Conservation (phyloP, 768 basidiomycete genomes). For the Asterophora lycoperdoides region DNA sequence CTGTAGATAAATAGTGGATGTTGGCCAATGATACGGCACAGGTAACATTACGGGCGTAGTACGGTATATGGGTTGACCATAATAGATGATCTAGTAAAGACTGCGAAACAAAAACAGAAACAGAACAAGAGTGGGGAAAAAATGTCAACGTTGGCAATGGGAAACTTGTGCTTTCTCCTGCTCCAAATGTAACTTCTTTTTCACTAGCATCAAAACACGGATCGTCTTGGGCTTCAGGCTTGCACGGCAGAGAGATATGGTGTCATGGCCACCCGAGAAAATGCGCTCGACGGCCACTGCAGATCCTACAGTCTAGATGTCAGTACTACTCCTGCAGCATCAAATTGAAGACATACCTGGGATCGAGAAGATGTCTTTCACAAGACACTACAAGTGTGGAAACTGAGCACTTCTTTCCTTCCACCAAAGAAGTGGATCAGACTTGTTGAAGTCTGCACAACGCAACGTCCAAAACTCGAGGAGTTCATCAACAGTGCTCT, state of each 20-base stretch:
- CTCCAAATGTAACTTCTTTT: too few relatives aligned
- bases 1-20: too few relatives aligned
- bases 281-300: conserved; percentile 20
- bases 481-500: conserved; percentile 17
- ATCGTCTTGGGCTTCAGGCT: too few relatives aligned
- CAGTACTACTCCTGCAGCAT: background rate
- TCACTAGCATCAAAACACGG: too few relatives aligned
- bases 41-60: too few relatives aligned
- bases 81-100: too few relatives aligned
- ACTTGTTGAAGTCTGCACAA: conserved; percentile 22
- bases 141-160: too few relatives aligned
- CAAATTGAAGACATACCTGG: conserved; percentile 14
- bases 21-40: too few relatives aligned
- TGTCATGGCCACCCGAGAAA: conserved; percentile 20
- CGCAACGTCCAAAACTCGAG: conserved; percentile 22
- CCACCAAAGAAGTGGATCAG: conserved; percentile 32
- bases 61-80: too few relatives aligned
- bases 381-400: conserved; percentile 18
- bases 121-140: too few relatives aligned
- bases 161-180: too few relatives aligned
- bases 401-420: conserved; percentile 6
- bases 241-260: conserved; percentile 17
- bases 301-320: conserved; percentile 12
- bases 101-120: too few relatives aligned
- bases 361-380: conserved; percentile 18